phyloP scores from a whole-genome alignment of 495 filamentous ascomycete genomes.

The Aspergillus homomorphus region DNA sequence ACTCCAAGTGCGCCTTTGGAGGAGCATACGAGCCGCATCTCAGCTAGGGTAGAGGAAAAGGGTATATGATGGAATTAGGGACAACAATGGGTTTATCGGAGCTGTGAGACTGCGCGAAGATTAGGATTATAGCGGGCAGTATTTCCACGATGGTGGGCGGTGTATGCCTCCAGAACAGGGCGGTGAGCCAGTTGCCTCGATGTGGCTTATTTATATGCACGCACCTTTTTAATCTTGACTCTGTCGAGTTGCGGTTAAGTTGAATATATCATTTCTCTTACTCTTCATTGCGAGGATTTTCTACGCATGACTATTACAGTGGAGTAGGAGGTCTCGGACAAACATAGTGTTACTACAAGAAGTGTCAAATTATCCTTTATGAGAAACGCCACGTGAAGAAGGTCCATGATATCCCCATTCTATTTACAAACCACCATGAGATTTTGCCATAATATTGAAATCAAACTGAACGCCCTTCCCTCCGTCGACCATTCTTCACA shows the following conservation, averaged over 20 bases:
- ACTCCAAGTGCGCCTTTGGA: slow-evolving; percentile 21
- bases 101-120: too few species aligned
- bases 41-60: slow-evolving; percentile 13
- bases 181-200: background rate
- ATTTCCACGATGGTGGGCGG: background rate
- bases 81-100: background rate
- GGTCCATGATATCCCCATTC: slow-evolving; percentile 23
- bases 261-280: too few species aligned
- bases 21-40: slow-evolving; percentile 32
- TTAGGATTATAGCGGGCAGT: background rate
- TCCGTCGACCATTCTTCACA: slow-evolving; percentile 28
- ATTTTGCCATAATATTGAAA: slow-evolving; percentile 27
- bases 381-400: background rate
- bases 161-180: background rate
- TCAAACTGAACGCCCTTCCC: slow-evolving; percentile 32
- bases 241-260: too few species aligned
- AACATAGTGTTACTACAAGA: too few species aligned
- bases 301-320: too few species aligned
- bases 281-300: too few species aligned
- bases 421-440: slow-evolving; percentile 27
- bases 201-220: too few species aligned
- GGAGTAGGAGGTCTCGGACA: too few species aligned
- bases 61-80: background rate
- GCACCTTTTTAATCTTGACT: too few species aligned
- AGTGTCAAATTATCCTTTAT: background rate